A percentile compares a stretch with the other conserved stretches of the same genome.
Conservation (phyloP, 1,284 basidiomycete species). For the Ustilago esculenta region DNA sequence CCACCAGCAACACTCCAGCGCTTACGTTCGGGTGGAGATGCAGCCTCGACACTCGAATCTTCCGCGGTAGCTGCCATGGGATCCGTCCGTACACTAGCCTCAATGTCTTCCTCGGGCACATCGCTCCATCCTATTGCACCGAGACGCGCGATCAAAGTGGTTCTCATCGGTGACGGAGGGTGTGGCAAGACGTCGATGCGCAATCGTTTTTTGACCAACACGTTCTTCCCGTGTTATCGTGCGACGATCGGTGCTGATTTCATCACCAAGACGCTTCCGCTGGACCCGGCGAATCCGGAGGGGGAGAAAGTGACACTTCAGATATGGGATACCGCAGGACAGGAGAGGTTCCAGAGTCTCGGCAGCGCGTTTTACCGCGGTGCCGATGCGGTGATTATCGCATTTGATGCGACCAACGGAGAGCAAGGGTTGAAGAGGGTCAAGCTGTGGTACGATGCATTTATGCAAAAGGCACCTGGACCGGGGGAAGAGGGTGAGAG, state of each 20-base stretch:
- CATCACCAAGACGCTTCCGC: conserved; percentile 46
- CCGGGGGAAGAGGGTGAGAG: conserved; percentile 28
- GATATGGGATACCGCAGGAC: conserved; percentile 60
- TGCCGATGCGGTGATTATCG: conserved; percentile 58
- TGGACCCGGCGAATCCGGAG: conserved; percentile 18
- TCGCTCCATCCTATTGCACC: conserved; percentile 25
- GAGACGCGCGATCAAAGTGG: conserved; percentile 51
- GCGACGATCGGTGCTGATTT: conserved; percentile 63
- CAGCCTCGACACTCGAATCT: conserved; percentile 19
- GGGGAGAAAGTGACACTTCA: conserved; percentile 42
- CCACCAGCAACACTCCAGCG: conserved; percentile 13
- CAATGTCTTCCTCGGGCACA: conserved; percentile 21
- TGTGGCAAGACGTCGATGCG: conserved; percentile 59
- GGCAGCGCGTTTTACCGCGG: conserved; percentile 61
- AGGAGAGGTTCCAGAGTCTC: conserved; percentile 62
- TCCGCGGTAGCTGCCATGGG: conserved; percentile 30
- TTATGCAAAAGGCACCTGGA: conserved; percentile 49
- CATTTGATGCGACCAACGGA: conserved; percentile 39
- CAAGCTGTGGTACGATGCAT: conserved; percentile 48
- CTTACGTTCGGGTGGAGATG: conserved; percentile 1
- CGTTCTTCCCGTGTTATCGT: conserved; percentile 46
- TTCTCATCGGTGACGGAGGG: conserved; percentile 55
- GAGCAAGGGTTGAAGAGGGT: conserved; percentile 20
- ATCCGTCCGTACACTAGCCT: conserved; percentile 15
- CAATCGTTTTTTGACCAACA: conserved; percentile 43